Conservation (phyloP, 768 basidiomycete genomes). For the Tulasnella sp. region DNA sequence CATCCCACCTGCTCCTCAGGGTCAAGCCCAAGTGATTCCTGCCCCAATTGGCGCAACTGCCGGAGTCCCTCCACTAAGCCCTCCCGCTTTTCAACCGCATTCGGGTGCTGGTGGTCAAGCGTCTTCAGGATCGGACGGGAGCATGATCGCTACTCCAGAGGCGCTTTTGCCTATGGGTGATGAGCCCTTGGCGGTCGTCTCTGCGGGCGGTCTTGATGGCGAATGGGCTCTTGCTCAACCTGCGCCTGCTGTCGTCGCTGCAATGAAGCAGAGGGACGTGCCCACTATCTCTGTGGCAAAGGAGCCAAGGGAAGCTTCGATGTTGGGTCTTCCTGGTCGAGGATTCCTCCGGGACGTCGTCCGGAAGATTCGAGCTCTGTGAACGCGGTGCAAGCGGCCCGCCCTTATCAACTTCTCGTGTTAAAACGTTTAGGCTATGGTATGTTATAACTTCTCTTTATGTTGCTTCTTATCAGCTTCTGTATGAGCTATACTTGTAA, state of each 20-base stretch:
- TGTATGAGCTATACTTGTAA: neutral
- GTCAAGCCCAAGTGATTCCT: neutral
- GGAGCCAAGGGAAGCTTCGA: neutral
- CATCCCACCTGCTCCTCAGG: neutral
- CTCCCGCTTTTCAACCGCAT: neutral
- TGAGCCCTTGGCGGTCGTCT: constrained; percentile 2
- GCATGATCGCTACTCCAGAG: constrained; percentile 12
- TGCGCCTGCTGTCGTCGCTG: neutral
- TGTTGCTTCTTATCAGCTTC: neutral
- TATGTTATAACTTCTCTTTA: neutral
- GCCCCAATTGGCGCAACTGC: neutral
- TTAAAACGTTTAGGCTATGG: neutral
- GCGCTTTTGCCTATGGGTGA: neutral
- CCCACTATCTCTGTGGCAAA: neutral
- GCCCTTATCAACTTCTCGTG: neutral
- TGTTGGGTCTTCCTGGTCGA: neutral
- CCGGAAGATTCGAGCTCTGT: constrained; percentile 8
- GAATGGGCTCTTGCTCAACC: neutral
- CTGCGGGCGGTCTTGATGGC: constrained; percentile 12
- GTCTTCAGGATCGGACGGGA: constrained; percentile 8
- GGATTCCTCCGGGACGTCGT: constrained; percentile 11
- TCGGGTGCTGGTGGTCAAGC: neutral
- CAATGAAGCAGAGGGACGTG: neutral
- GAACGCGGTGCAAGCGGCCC: neutral
- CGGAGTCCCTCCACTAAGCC: neutral